Percentiles rank a stretch among this genome's conserved stretches.
Conservation (phyloP, 2,329 filamentous ascomycete species). For the Chrysosporium queenslandicum region DNA sequence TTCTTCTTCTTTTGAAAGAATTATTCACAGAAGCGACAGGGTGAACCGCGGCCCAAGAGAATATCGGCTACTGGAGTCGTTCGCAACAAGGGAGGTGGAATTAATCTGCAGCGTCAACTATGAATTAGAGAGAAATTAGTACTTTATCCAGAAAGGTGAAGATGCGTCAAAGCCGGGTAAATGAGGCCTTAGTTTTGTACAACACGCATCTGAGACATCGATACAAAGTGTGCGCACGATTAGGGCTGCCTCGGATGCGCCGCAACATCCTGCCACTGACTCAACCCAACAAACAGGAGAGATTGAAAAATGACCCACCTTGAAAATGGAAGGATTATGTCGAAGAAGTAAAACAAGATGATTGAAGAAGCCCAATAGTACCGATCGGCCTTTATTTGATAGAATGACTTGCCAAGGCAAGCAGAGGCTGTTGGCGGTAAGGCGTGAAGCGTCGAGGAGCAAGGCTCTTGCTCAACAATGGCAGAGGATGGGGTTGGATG, state of each 20-base stretch:
- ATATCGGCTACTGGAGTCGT: no score
- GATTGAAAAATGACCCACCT: neutral
- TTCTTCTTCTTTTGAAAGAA: conserved; percentile 39
- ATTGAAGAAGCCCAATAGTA: neutral
- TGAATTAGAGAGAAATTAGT: no score
- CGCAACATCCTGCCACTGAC: neutral
- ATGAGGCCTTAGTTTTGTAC: neutral
- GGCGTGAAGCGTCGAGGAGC: neutral
- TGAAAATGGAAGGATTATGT: neutral
- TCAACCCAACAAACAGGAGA: neutral
- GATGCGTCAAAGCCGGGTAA: neutral
- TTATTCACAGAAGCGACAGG: conserved; percentile 10
- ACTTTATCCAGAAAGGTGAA: neutral
- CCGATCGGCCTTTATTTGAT: neutral
- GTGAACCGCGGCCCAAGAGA: no score
- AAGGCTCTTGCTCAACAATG: neutral
- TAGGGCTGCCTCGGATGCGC: neutral
- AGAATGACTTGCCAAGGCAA: neutral
- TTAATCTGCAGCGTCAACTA: no score
- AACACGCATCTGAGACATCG: neutral
- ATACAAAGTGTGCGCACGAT: neutral
- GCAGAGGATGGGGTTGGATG: neutral
- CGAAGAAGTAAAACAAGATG: neutral
- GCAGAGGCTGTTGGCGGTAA: neutral
- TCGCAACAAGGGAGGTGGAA: no score